Conservation (phyloP, 2,329 filamentous ascomycete species). For the Colletotrichum higginsianum region DNA sequence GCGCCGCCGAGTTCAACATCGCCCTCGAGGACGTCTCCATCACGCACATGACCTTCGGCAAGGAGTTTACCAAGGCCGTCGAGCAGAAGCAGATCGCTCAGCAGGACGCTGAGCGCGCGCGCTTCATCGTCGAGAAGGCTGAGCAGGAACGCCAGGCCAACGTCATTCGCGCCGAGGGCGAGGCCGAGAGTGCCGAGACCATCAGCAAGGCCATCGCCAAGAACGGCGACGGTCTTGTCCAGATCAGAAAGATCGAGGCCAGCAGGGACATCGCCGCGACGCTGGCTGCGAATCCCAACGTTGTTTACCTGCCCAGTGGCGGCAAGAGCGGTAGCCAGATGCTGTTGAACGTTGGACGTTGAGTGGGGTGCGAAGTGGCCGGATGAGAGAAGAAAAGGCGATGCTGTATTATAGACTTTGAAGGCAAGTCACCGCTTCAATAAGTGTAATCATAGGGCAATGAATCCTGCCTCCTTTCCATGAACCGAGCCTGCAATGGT, state of each 20-base stretch:
- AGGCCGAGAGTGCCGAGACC: constrained; percentile 96
- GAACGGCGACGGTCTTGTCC: constrained; percentile 91
- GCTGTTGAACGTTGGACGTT: constrained; percentile 66
- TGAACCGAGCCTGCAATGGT: not conserved
- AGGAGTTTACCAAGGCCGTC: constrained; percentile 98
- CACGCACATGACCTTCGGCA: constrained; percentile 99
- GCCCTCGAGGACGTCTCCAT: constrained; percentile 98
- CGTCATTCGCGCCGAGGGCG: constrained; percentile 97
- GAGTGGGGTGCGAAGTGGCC: not conserved
- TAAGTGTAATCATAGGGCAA: constrained; percentile 44
- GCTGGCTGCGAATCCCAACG: constrained; percentile 91
- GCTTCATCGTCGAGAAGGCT: constrained; percentile 98
- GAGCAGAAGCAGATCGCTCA: constrained; percentile 99
- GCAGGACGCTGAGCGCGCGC: constrained; percentile 96
- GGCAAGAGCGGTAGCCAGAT: constrained; percentile 75
- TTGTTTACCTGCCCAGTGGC: constrained; percentile 87
- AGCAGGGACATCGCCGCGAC: constrained; percentile 96
- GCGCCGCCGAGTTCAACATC: constrained; percentile 98
- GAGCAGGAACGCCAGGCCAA: constrained; percentile 99
- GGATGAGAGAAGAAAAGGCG: constrained; percentile 31
- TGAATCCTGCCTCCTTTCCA: constrained; percentile 34
- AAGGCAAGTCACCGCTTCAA: constrained; percentile 48
- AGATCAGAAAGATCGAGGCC: constrained; percentile 98
- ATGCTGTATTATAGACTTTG: constrained; percentile 42
- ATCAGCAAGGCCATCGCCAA: constrained; percentile 95